A percentile compares a stretch with the other conserved stretches of the same genome.
phyloP scores from a whole-genome alignment of 306 rosid species.

The Cyamopsis tetragonoloba region DNA sequence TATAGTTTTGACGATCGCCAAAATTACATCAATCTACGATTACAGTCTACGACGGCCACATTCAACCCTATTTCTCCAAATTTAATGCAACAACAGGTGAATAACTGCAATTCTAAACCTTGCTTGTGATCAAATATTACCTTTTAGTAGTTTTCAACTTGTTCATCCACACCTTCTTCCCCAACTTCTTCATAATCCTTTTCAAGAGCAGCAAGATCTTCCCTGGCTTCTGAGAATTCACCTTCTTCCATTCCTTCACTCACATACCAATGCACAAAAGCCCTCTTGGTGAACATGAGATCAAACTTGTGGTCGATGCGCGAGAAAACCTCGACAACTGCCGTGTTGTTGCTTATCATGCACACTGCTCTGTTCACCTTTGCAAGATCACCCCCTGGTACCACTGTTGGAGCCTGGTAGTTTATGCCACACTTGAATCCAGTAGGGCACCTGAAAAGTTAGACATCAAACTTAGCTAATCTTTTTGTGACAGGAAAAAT shows the following conservation, averaged over 20 bases:
- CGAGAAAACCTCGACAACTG: conserved; percentile 62
- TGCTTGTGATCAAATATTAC: not conserved
- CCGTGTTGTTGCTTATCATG: conserved; percentile 77
- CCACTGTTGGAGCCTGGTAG: conserved; percentile 69
- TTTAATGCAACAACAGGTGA: no score
- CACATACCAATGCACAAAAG: conserved; percentile 80
- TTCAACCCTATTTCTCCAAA: no score
- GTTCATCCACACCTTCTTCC: conserved; percentile 51
- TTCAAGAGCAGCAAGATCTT: conserved; percentile 79
- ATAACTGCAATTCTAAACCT: no score
- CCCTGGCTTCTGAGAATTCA: conserved; percentile 77
- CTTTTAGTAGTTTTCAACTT: conserved; percentile 42
- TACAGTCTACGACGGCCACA: no score
- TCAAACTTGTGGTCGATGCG: conserved; percentile 72
- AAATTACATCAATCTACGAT: no score
- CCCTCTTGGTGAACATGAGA: conserved; percentile 68
- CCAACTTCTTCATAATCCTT: conserved; percentile 78
- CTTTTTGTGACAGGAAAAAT: not conserved
- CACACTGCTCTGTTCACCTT: conserved; percentile 65
- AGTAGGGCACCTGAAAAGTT: conserved; percentile 69
- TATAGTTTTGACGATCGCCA: no score
- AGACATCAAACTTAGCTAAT: not conserved
- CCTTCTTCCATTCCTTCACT: conserved; percentile 95
- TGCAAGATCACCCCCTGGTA: conserved; percentile 83
- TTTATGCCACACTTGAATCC: conserved; percentile 87